Base-by-base conservation (phyloP, 306 rosid genomes). In the Malus sieversii region DNA sequence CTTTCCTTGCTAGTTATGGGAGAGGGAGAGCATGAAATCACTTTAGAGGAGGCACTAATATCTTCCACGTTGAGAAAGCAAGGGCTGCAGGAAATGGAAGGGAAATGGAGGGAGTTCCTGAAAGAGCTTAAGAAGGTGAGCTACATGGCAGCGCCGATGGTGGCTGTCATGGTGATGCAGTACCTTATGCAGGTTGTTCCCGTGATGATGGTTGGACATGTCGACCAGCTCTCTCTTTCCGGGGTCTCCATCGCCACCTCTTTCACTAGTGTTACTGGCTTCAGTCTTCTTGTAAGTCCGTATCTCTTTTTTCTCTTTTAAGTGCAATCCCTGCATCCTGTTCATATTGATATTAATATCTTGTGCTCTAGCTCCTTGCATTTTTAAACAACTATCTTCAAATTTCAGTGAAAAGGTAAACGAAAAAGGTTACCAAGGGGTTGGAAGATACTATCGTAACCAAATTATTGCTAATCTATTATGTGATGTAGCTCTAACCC, bases 181-280 rank as follows among this genome's bases (percentile, higher is more conserved):
- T 74, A 64, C 67, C 73, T 81, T 10, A 6, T 75, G 19, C 84
- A 70, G 59, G 77, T 76, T 14, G 73, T 70, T 3, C 25, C 77
- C 3, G 30, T 81, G 25, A 75, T 81, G 57, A 32, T 76, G 69
- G 64, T 71, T 2, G 84, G 84, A 5, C 84, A 80, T 71, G 63
- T 75, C 0, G 77, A 70, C 8, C 57, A 75, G n/a, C 77, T 80
- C 10, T 53, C 67, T 4, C 80, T 80, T 30, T 76, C 84, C 14
- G 63, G 84, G 0, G 74, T 76, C 69, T 71, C 84, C 20, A 75
- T 81, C 13, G 84, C 77, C n/a, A 32, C 53, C 66, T 70, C 80
- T 46, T 81, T 70, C 23, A 14, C 76, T 29, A 77, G 48, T 1
- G 80, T 81, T 20, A 75, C 84, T n/a, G 80, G 80, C 55, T 81